Evolutionary conservation across 768 basidiomycete genomes (phyloP), one percentile per base, ranked within the genome.

Genomic region (Guyanaporus albipodus): DNA sequence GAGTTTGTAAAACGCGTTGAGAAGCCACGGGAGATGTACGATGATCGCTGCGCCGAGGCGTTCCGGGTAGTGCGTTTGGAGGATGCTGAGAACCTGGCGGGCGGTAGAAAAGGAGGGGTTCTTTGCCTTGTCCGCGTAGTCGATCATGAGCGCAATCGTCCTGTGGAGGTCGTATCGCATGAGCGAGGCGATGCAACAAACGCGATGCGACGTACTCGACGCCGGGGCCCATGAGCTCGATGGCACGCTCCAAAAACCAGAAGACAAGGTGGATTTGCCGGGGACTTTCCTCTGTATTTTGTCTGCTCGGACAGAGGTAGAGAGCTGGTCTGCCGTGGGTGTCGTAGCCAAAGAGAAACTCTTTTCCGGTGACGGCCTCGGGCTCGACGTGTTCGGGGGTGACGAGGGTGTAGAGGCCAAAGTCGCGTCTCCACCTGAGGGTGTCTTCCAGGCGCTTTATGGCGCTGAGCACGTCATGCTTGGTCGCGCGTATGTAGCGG

Each of bases 11-110:
- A 91, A 91, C 0, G 79, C 73, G 45, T 78, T 79, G 41, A 91
- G 60, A 40, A 89, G 61, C 70, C 81, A 91, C 4, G 91, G 91
- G n/a, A 92, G 75, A 56, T 92, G 87, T 48, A 84, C 73, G 57
- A 91, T 79, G 34, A 90, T 66, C 1, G 89, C 78, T 11, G 72
- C 61, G 21, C 88, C 90, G 27, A 95, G 80, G 4, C 92, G 81
- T 63, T 95, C 92, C 0, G 90, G 90, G 57, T 91, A 92, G 60
- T 92, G 88, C 19, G 80, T 76, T 57, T 91, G 89, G 12, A 91
- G 72, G 55, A 89, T 85, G 62, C 74, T 66, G 43, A 85, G 73
- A 11, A 78, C 72, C 22, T 55, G 60, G 9, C 71, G 67, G 7
- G 76, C 50, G 9, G 62, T 69, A 0, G 56, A 24, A 11, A 79